Base-by-base conservation (phyloP, 179 eudicot genomes). In the Vitellaria paradoxa region DNA sequence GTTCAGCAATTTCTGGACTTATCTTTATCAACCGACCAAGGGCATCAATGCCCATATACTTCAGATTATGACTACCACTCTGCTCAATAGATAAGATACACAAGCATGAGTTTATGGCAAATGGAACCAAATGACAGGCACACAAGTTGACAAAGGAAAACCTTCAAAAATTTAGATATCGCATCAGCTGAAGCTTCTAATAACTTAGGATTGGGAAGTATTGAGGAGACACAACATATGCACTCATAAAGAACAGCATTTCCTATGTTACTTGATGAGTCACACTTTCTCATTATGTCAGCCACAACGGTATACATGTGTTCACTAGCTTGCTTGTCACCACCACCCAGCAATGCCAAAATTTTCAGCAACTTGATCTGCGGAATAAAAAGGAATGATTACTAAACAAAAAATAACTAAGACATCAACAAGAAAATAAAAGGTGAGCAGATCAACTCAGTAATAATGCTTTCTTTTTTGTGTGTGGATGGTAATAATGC, bases 1-100 rank as follows among this genome's bases (percentile, higher is more conserved):
- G 98, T 81, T 93, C 98, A 72, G 98, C 98, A 69, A 91, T 90
- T 75, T 92, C 99, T 69, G 99, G 97, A 84, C 91, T 93, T 62
- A 92, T 88, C 86, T 88, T 92, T 81, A 93, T 88, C 86, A 96
- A 81, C 79, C 97, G 89, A 74, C 98, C 92, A 81, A 96, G 93
- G 81, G 97, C 96, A 84, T 96, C 99, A 72, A 96, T 96, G 65
- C 99, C 99, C 93, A 96, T 89, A 84, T 96, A 96, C 77, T 88
- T 96, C 76, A 96, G 82, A 85, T 96, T 96, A 84, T 93, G 99
- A 84, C 92, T 90, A 79, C 93, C 98, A 88, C 98, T 93, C 99
- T 96, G 91, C 79, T 73, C 81, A 85, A 65, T 11, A 75, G 63
- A 72, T 11, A 68, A 47, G 56, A 52, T 45, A 45, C 5, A 68